Evolutionary conservation across 2,329 filamentous ascomycete species (phyloP).

Genomic region (Colletotrichum sansevieriae): DNA sequence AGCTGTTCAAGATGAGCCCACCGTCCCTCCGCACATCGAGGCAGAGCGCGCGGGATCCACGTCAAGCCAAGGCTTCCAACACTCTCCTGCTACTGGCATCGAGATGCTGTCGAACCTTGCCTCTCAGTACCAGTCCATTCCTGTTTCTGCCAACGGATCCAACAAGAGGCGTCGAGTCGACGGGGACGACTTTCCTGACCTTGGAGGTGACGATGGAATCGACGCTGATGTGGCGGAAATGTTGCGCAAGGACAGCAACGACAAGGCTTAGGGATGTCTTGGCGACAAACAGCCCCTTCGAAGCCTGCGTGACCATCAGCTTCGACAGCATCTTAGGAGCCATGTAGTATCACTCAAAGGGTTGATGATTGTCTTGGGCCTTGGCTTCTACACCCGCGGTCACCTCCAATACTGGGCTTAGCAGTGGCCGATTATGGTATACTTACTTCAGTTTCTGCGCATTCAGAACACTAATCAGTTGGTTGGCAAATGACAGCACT

Average conservation of each 20-base stretch:
- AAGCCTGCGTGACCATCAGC: neutral
- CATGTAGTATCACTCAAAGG: conserved; percentile 28
- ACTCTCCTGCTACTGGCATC: conserved; percentile 49
- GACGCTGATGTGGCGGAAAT: conserved; percentile 70
- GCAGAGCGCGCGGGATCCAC: conserved; percentile 35
- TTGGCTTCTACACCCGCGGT: neutral
- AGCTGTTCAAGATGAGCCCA: conserved; percentile 42
- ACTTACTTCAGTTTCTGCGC: neutral
- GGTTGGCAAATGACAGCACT: neutral
- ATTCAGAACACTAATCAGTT: neutral
- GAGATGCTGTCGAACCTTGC: conserved; percentile 57
- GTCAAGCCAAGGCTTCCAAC: conserved; percentile 43
- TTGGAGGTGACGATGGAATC: conserved; percentile 68
- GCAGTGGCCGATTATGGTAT: neutral
- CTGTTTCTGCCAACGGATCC: conserved; percentile 64
- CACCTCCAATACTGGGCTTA: neutral
- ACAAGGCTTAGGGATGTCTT: conserved; percentile 14
- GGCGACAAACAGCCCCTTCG: neutral
- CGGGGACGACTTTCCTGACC: conserved; percentile 64
- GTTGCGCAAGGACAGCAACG: conserved; percentile 58
- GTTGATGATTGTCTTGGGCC: neutral
- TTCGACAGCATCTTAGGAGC: neutral
- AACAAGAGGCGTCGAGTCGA: conserved; percentile 70
- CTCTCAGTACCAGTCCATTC: conserved; percentile 62
- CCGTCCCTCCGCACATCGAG: conserved; percentile 44